Percentiles rank a stretch among this genome's conserved stretches.
Conservation (phyloP, 768 basidiomycete species). For the Xerocomellus intermedius region DNA sequence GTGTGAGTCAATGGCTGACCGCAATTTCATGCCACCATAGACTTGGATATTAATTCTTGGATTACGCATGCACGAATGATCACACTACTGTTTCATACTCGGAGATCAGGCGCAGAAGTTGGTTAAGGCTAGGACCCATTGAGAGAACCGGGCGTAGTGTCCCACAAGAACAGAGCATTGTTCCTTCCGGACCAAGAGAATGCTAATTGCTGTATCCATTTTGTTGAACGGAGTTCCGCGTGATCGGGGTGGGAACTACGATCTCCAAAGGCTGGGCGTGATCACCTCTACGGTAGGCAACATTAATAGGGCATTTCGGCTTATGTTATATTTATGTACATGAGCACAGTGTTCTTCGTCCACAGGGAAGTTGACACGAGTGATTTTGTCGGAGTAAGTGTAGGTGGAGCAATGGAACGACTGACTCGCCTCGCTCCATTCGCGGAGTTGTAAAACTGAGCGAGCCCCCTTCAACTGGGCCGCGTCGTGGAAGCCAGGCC, state of each 20-base stretch:
- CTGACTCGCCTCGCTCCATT: slow-evolving; percentile 25
- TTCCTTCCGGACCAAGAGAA: neutral
- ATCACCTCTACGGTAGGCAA: neutral
- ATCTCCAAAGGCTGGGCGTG: neutral
- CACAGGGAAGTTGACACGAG: neutral
- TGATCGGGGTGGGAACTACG: slow-evolving; percentile 18
- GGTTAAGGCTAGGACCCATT: neutral
- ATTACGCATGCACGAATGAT: slow-evolving; percentile 13
- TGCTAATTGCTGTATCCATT: slow-evolving; percentile 3
- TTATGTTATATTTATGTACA: slow-evolving; percentile 22
- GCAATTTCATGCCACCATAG: slow-evolving; percentile 5
- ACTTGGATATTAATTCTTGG: slow-evolving; percentile 23
- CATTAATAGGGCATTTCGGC: neutral
- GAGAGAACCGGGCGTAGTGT: slow-evolving; percentile 6
- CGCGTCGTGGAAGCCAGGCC: slow-evolving; percentile 8
- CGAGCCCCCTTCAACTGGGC: neutral
- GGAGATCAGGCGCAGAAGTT: slow-evolving; percentile 16
- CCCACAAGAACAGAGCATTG: neutral
- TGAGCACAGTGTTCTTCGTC: neutral
- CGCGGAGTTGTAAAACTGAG: slow-evolving; percentile 32
- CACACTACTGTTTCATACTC: slow-evolving; percentile 23
- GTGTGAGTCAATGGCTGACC: neutral
- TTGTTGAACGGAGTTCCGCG: neutral
- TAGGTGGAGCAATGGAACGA: slow-evolving; percentile 2
- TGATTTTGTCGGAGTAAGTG: neutral